Conservation (phyloP, 805 yeast species). For the Ogataea methanolica region DNA sequence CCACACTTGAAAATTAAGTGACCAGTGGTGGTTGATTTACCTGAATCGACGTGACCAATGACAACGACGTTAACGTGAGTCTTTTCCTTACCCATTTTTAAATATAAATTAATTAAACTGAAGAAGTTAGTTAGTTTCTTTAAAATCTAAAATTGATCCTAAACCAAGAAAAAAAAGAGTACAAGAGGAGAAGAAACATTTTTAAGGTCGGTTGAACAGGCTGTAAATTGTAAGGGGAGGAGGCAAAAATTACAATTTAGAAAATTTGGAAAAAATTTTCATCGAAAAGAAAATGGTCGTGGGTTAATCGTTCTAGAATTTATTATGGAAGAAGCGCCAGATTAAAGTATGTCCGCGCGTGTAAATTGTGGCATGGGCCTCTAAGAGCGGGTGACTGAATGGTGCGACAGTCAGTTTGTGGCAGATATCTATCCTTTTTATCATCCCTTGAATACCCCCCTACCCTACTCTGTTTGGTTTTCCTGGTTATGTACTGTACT, state of each 20-base stretch:
- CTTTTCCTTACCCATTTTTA: constrained; percentile 37
- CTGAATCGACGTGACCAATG: constrained; percentile 99
- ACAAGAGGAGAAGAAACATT: background rate
- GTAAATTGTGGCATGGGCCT: no score
- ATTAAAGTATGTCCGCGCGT: no score
- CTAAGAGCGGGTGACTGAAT: background rate
- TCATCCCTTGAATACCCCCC: no score
- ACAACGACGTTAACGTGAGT: constrained; percentile 99
- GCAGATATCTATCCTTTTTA: background rate
- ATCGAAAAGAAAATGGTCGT: background rate
- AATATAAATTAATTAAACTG: background rate
- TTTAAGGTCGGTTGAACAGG: no score
- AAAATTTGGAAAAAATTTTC: background rate
- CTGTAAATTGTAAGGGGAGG: no score
- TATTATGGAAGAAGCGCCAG: no score
- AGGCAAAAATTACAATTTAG: no score
- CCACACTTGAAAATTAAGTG: constrained; percentile 99
- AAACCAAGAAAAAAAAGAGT: background rate
- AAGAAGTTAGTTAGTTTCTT: background rate
- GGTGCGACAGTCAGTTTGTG: background rate
- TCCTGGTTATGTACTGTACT: background rate
- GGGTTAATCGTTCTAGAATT: no score
- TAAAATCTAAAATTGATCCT: background rate
- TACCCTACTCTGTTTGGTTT: no score
- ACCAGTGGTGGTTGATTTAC: constrained; percentile 98